These are phyloP conservation scores for Ailanthus altissimus DNA, from an alignment of 345 rosid species.

Conservation along the genomic window DNA sequence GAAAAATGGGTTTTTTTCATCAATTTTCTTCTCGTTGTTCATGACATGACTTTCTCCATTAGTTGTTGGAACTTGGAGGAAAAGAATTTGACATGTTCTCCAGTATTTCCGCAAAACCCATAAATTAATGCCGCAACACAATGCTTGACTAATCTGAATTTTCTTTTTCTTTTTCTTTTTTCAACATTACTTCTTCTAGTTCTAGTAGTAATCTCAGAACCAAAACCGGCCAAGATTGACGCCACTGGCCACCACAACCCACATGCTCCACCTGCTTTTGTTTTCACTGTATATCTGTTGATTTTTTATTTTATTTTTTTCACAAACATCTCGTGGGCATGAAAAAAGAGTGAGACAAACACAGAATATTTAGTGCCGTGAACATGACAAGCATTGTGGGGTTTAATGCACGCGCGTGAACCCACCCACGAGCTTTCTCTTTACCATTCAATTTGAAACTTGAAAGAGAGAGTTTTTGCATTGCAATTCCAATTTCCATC, in stretches of 20 bases:
- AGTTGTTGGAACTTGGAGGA: neutral
- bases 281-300: neutral
- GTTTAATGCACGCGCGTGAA: conserved; percentile 2
- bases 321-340: neutral
- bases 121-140: neutral
- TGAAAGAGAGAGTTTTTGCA: neutral
- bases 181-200: neutral
- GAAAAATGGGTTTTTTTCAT: no score
- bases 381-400: neutral
- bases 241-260: neutral
- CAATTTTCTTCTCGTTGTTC: no score
- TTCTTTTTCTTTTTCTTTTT: neutral
- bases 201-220: neutral
- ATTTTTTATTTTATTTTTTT: no score
- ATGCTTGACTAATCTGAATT: neutral
- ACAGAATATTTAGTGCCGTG: neutral
- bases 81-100: neutral
- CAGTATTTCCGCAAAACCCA: neutral
- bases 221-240: neutral
- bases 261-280: neutral
- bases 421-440: neutral
- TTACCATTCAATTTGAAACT: neutral
- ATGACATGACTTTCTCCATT: neutral
- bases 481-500: no score
- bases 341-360: neutral